phyloP scores from a whole-genome alignment of 2,329 filamentous ascomycete species.

The Xylaria sp. region DNA sequence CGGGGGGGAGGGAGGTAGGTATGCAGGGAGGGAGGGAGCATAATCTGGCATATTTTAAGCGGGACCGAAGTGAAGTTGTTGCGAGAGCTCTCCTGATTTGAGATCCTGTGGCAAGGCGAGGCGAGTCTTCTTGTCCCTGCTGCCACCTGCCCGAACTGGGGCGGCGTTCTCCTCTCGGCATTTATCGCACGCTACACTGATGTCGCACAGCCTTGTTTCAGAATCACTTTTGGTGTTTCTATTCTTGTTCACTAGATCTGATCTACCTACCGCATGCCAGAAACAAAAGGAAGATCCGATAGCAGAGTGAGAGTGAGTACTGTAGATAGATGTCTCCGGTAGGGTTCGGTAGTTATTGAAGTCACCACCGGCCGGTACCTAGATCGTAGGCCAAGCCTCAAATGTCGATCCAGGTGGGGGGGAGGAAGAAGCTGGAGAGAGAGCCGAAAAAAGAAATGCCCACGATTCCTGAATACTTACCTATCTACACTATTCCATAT shows the following conservation, averaged over 20 bases:
- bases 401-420: conserved; percentile 19
- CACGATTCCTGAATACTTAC: background rate
- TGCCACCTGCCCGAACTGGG: conserved; percentile 31
- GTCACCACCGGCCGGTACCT: conserved; percentile 11
- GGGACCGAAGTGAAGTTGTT: background rate
- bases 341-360: background rate
- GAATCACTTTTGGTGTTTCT: conserved; percentile 14
- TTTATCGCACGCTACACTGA: conserved; percentile 11
- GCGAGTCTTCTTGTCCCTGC: conserved; percentile 19
- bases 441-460: conserved; percentile 5
- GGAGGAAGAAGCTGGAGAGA: conserved; percentile 7
- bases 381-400: conserved; percentile 31
- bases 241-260: conserved; percentile 30
- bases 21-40: background rate
- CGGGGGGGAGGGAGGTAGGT: background rate
- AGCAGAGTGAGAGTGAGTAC: background rate
- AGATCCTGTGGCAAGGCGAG: conserved; percentile 32
- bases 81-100: conserved; percentile 24
- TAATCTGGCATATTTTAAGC: conserved; percentile 19
- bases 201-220: conserved; percentile 37
- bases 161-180: conserved; percentile 14
- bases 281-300: conserved; percentile 16
- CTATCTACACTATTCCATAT: background rate
- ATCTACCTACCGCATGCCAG: conserved; percentile 19
- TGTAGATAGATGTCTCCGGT: background rate